Base-by-base conservation (phyloP, 1,284 basidiomycete genomes). In the Apiotrichum sp. region DNA sequence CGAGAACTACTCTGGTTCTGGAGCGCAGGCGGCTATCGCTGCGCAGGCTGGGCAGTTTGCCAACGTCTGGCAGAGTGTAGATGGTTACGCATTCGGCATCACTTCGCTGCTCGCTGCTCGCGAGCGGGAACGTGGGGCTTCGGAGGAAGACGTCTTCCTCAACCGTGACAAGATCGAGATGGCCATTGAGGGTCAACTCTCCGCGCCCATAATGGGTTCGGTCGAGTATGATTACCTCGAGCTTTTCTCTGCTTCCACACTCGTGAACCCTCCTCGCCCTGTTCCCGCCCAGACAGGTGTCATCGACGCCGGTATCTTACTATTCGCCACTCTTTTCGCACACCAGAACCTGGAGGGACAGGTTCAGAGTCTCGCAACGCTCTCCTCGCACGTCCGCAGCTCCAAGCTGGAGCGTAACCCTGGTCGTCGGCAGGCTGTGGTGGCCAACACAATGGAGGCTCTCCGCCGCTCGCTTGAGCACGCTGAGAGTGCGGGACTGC, bases 51-150 rank as follows among this genome's bases (percentile, higher is more conserved):
- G 92, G 4, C 81, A 84, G 1, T 95, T 96, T 71, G 86, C 84
- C 4, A 84, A 82, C 11, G 81, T 98, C 6, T 98, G 96, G 95
- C 83, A 87, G 57, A 83, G 84, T 54, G 79, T 82, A 0, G 95
- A 98, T 70, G 90, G 91, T 0, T 95, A 93, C 72, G 93, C 87
- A 0, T 95, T 90, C 75, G 96, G 95, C 3, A 84, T 98, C 8
- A 92, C 91, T 1, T 89, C 84, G 51, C 77, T 88, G 31, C 65
- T 79, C 32, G 59, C 62, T 4, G 78, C 76, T 2, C 70, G 72
- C 6, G 72, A 75, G 59, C 60, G 59, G 4, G 66, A 65, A 42
- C 65, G 62, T 22, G 68, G 64, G 3, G 65, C 62, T 4, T 67
- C 68, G 10, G 77, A 71, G 39, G 78, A 76, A 45, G 80, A 80